Percentiles rank a stretch among this genome's conserved stretches.
Conservation (phyloP, 2,329 filamentous ascomycete species). For the Microdochium bolleyi region DNA sequence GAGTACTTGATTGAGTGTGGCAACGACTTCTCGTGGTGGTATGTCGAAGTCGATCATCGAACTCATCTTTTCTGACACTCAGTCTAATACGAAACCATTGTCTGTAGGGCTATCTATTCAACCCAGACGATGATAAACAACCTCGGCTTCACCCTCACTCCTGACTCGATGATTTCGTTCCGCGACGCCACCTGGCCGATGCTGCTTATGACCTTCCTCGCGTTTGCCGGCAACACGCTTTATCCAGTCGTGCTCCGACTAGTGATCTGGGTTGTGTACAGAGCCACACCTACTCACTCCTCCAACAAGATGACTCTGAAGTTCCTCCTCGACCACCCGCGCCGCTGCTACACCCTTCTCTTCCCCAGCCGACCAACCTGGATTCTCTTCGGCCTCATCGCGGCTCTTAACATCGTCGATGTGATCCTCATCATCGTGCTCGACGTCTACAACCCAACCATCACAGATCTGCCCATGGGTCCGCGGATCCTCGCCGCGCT, state of each 20-base stretch:
- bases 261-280: constrained; percentile 47
- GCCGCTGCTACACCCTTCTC: constrained; percentile 54
- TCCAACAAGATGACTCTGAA: constrained; percentile 34
- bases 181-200: constrained; percentile 32
- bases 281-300: constrained; percentile 28
- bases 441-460: constrained; percentile 41
- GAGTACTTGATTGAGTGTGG: constrained; percentile 28
- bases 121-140: constrained; percentile 44
- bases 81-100: background rate
- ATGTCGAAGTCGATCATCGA: constrained; percentile 10
- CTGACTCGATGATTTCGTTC: constrained; percentile 44
- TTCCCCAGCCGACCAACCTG: constrained; percentile 54
- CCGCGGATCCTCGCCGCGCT: constrained; percentile 45
- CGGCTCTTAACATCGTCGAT: constrained; percentile 45
- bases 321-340: constrained; percentile 55
- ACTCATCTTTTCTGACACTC: background rate
- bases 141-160: constrained; percentile 45
- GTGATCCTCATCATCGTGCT: constrained; percentile 44
- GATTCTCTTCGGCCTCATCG: constrained; percentile 42
- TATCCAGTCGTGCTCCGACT: constrained; percentile 52
- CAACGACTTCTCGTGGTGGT: constrained; percentile 39
- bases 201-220: constrained; percentile 38
- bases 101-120: constrained; percentile 35
- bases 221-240: constrained; percentile 43
- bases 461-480: constrained; percentile 33